Conservation (phyloP, 768 basidiomycete genomes). For the Naganishia antarctica region DNA sequence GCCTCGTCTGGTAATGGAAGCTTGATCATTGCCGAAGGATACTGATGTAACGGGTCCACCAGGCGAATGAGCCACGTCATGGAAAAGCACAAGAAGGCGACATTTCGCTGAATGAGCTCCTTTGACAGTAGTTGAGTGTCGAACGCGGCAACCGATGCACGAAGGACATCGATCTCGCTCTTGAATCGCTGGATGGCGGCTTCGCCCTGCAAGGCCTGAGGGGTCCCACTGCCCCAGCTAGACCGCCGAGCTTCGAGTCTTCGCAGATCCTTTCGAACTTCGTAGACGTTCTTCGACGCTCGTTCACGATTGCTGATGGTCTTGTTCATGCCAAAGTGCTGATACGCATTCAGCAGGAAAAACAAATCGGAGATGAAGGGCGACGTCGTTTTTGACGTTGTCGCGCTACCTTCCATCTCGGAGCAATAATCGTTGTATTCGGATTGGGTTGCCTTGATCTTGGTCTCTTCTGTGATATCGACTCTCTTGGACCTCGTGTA, state of each 20-base stretch:
- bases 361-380: conserved; percentile 69
- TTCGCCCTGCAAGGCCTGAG: conserved; percentile 58
- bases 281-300: conserved; percentile 51
- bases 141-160: conserved; percentile 70
- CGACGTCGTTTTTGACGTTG: conserved; percentile 49
- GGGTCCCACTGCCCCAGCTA: conserved; percentile 62
- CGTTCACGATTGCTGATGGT: conserved; percentile 68
- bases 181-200: conserved; percentile 49
- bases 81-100: conserved; percentile 80
- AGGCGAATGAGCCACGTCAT: conserved; percentile 90
- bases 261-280: conserved; percentile 70
- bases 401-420: background rate
- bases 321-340: conserved; percentile 80
- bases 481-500: conserved; percentile 69
- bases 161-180: conserved; percentile 66
- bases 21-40: conserved; percentile 69
- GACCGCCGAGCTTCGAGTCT: conserved; percentile 64
- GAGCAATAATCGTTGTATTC: conserved; percentile 72
- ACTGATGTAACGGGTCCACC: conserved; percentile 71
- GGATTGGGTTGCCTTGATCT: conserved; percentile 84
- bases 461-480: conserved; percentile 78
- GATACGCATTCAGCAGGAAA: conserved; percentile 77
- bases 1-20: conserved; percentile 80
- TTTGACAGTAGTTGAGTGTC: conserved; percentile 83
- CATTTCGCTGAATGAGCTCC: conserved; percentile 69